Base-by-base conservation (phyloP, 2,329 filamentous ascomycete genomes). In the Trichoderma sp. region DNA sequence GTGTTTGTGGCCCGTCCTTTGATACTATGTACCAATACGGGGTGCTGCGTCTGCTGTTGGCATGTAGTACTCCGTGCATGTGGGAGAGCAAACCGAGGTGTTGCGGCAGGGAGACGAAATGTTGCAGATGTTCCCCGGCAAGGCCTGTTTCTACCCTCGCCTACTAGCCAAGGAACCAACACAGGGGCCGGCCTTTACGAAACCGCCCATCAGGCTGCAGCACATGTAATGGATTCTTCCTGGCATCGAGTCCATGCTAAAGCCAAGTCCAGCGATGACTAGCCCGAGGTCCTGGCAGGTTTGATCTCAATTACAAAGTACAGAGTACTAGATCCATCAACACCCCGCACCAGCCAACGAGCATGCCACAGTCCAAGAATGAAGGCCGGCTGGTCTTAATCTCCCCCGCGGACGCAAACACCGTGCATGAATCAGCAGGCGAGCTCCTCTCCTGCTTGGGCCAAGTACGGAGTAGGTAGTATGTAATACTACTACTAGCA, bases 341-440 rank as follows among this genome's bases (percentile, higher is more conserved):
- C 60, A 54, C 60, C 60, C 60, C 60, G 37, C 60, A 64, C 60
- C 50, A 32, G 50, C 60, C 50, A 54, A 32, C 58, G 42, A 34
- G 42, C 59, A 27, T 19, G 13, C 42, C 15, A 52, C 13, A 27
- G 6, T 9, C 45, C 19, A n/a, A 35, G 50, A 64, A 25, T 22
- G 19, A 42, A 64, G 48, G 27, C 25, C 32, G 29, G 34, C 25
- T 29, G 13, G 60, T 42, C 60, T 8, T 17, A 42, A 32, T 64
- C 25, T 54, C 50, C 25, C 17, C 50, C 48, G 34, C 48, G 22
- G 37, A 54, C 13, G 8, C n/a, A 54, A 45, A 54, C 60, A 64
- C 35, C 34, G 60, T 64, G 50, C 34, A 53, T 53, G 45, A 39
- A 39, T 22, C 19, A 45, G 39, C 39, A 45, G n/a, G 32, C 13